Evolutionary conservation across 352 stramenopile genomes (phyloP).

Genomic region (Globisporangium paddicum): DNA sequence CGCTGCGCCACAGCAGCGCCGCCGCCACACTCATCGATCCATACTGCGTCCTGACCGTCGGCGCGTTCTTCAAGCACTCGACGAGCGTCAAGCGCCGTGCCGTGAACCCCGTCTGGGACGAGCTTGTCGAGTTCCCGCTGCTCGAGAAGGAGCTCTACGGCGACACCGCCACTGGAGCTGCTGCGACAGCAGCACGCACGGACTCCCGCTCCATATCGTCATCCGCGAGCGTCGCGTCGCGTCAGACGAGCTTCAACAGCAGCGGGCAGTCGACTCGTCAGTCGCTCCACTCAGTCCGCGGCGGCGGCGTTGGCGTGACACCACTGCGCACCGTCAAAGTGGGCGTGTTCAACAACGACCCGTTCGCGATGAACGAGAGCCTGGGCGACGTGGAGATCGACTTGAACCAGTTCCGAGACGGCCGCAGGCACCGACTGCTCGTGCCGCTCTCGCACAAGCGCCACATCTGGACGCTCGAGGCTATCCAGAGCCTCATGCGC

Average conservation of each 20-base stretch:
- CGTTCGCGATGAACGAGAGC: constrained; percentile 42
- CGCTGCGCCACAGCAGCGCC: constrained; percentile 20
- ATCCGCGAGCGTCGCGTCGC: background rate
- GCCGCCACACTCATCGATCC: constrained; percentile 30
- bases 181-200: background rate
- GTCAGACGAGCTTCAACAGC: constrained; percentile 8
- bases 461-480: constrained; percentile 44
- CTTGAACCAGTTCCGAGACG: constrained; percentile 30
- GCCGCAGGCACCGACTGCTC: constrained; percentile 27
- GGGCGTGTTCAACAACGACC: constrained; percentile 51
- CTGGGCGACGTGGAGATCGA: constrained; percentile 51
- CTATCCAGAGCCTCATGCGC: constrained; percentile 39
- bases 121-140: constrained; percentile 25
- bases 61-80: constrained; percentile 24
- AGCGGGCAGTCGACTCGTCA: background rate
- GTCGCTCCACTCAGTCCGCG: background rate
- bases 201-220: background rate
- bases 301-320: background rate
- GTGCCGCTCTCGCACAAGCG: constrained; percentile 44
- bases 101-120: constrained; percentile 35
- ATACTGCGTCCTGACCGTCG: constrained; percentile 44
- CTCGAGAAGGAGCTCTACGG: constrained; percentile 18
- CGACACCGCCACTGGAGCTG: background rate
- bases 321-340: constrained; percentile 33
- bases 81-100: constrained; percentile 39